phyloP scores from a whole-genome alignment of 1,284 basidiomycete genomes.

The Inonotus hispidus region DNA sequence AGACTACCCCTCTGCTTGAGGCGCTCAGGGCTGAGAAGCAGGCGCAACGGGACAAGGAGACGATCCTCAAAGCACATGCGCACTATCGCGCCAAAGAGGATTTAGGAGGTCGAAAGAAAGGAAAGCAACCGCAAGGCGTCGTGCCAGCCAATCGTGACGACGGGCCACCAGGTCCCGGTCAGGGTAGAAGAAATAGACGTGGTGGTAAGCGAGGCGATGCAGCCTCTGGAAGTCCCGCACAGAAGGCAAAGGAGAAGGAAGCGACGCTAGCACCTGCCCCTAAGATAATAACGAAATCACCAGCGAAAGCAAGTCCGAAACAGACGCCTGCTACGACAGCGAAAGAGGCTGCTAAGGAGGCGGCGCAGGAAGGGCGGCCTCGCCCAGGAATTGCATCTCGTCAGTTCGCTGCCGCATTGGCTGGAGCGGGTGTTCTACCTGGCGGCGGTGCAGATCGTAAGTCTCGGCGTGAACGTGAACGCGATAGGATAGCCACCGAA shows the following conservation, averaged over 20 bases:
- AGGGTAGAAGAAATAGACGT: conserved; percentile 12
- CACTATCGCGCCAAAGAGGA: conserved; percentile 41
- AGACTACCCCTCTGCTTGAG: conserved; percentile 83
- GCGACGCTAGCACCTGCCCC: background rate
- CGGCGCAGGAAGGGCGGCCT: conserved; percentile 32
- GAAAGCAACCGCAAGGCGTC: conserved; percentile 35
- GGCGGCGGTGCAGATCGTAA: conserved; percentile 28
- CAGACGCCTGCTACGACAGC: conserved; percentile 1
- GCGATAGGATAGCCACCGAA: conserved; percentile 19
- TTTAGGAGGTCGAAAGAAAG: conserved; percentile 48
- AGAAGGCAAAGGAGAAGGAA: conserved; percentile 2
- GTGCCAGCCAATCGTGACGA: conserved; percentile 13
- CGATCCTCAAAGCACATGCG: conserved; percentile 60
- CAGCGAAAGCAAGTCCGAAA: background rate
- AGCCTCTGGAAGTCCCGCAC: background rate
- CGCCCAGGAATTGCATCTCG: conserved; percentile 58
- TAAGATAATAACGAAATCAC: background rate
- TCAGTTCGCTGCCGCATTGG: conserved; percentile 62
- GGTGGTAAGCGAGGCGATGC: conserved; percentile 12
- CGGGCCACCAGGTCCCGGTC: conserved; percentile 1
- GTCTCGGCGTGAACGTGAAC: conserved; percentile 27
- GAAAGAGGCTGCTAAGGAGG: conserved; percentile 11
- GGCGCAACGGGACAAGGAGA: conserved; percentile 65
- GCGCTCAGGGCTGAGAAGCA: conserved; percentile 79
- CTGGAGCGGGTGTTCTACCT: conserved; percentile 42